These are phyloP conservation scores for Trichomonascus vanleenenianus DNA, from an alignment of 805 yeast genomes.

Conservation along the genomic window DNA sequence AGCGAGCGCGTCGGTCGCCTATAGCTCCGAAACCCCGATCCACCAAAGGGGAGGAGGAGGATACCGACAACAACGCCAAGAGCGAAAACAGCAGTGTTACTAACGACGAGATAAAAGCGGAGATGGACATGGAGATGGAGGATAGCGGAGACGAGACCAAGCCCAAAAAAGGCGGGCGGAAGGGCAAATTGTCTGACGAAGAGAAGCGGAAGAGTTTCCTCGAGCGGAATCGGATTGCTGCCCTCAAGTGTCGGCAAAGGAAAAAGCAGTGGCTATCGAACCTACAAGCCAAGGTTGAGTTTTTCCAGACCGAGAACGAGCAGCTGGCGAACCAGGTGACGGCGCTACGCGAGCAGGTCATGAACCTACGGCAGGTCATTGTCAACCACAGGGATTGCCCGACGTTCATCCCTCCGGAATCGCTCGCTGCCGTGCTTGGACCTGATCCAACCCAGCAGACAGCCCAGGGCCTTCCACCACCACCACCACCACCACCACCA, in stretches of 20 bases:
- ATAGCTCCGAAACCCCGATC: no score
- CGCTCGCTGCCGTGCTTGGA: constrained; percentile 1
- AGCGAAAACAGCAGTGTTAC: no score
- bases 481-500: not conserved
- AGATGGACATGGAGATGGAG: not conserved
- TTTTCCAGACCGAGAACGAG: constrained; percentile 63
- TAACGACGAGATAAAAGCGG: not conserved
- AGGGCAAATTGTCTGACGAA: constrained; percentile 48
- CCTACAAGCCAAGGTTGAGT: constrained; percentile 71
- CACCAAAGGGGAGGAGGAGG: no score
- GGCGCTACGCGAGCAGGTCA: constrained; percentile 51
- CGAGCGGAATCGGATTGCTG: constrained; percentile 92
- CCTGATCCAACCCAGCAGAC: not conserved
- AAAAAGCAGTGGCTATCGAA: constrained; percentile 82
- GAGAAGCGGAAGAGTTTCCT: constrained; percentile 68
- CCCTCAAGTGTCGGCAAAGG: constrained; percentile 89
- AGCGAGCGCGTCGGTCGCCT: no score
- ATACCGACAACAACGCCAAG: no score
- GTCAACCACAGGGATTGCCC: constrained; percentile 12
- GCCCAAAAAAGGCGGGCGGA: constrained; percentile 4
- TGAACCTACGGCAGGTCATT: constrained; percentile 28
- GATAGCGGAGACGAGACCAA: not conserved
- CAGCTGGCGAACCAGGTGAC: constrained; percentile 51
- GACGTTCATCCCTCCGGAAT: constrained; percentile 1
- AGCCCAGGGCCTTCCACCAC: not conserved